Base-by-base conservation (phyloP, 495 filamentous ascomycete genomes). In the Xylona heveae region DNA sequence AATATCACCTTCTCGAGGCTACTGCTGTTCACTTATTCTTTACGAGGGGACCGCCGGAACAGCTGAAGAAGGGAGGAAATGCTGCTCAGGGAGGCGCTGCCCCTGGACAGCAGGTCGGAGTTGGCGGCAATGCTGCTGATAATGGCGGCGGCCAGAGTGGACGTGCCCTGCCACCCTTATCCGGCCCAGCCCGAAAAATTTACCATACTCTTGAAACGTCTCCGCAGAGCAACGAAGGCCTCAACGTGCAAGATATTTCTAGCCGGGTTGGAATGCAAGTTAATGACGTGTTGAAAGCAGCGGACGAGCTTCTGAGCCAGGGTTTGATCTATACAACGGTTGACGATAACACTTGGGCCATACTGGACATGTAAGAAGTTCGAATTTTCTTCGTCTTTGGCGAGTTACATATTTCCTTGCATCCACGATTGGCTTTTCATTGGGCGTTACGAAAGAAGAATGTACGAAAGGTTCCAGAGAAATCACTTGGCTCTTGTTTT, bases 321-420 rank as follows among this genome's bases (percentile, higher is more conserved):
- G 79, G 82, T 28, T 41, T 80, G 44, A 78, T 90, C 31, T 97
- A 81, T 52, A 81, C 83, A 31, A 97, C 90, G 7, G 57, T 84
- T 17, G 83, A 95, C 55, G 88, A 97, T 41, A 49, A 62, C 13
- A 38, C 36, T 6, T 38, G 36, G 36, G 36, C 36, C 10, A 20
- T 35, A 10, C 23, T 38, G 17, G 36, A 38, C 12, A 19, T 32
- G 15, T 38, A 30, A 38, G 28, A 8, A n/a, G n/a, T n/a, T n/a
- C n/a, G n/a, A n/a, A n/a, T n/a, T n/a, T n/a, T n/a, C n/a, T n/a
- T 25, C 23, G 7, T 12, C n/a, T n/a, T n/a, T n/a, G n/a, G n/a
- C n/a, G n/a, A n/a, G n/a, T n/a, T n/a, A n/a, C n/a, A n/a, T n/a
- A n/a, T n/a, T n/a, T n/a, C n/a, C n/a, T n/a, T n/a, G n/a, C n/a